Evolutionary conservation across 2,329 filamentous ascomycete genomes (phyloP).

Genomic region (Alternaria dauci): DNA sequence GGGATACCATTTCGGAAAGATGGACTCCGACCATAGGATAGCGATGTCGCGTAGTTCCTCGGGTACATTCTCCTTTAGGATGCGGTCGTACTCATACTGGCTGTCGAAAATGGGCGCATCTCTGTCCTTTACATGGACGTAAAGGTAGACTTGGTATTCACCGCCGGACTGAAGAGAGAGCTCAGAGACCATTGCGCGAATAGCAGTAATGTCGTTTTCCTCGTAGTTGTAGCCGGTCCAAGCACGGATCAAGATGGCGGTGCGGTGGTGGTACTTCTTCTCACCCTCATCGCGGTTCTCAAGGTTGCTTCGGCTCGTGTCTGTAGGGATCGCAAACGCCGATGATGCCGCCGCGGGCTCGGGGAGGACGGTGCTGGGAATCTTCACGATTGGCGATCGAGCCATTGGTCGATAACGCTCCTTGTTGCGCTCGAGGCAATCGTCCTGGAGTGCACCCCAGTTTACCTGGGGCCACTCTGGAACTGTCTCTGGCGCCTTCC

Average conservation of each 20-base stretch:
- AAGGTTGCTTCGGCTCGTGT: conserved; percentile 39
- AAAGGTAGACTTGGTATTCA: conserved; percentile 59
- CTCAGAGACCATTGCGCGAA: conserved; percentile 58
- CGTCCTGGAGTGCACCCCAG: conserved; percentile 75
- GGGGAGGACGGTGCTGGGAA: conserved; percentile 38
- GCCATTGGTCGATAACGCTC: conserved; percentile 63
- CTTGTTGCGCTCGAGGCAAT: conserved; percentile 71
- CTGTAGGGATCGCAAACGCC: conserved; percentile 40
- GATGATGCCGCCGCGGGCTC: conserved; percentile 37
- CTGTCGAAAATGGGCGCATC: conserved; percentile 67
- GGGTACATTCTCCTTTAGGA: conserved; percentile 71
- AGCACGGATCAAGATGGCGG: conserved; percentile 57
- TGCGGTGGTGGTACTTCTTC: conserved; percentile 53
- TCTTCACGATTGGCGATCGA: conserved; percentile 50
- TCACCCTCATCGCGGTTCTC: conserved; percentile 32
- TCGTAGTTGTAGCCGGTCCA: conserved; percentile 59
- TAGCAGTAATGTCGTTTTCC: conserved; percentile 56
- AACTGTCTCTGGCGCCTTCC: conserved; percentile 47
- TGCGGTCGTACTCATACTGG: conserved; percentile 64
- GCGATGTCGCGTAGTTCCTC: conserved; percentile 74
- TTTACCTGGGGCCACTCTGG: conserved; percentile 70
- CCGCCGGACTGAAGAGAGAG: conserved; percentile 57
- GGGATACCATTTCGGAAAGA: conserved; percentile 59
- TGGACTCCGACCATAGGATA: conserved; percentile 74
- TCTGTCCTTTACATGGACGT: conserved; percentile 62